phyloP scores from a whole-genome alignment of 1,284 basidiomycete genomes.

The Laetiporus sulphureus region DNA sequence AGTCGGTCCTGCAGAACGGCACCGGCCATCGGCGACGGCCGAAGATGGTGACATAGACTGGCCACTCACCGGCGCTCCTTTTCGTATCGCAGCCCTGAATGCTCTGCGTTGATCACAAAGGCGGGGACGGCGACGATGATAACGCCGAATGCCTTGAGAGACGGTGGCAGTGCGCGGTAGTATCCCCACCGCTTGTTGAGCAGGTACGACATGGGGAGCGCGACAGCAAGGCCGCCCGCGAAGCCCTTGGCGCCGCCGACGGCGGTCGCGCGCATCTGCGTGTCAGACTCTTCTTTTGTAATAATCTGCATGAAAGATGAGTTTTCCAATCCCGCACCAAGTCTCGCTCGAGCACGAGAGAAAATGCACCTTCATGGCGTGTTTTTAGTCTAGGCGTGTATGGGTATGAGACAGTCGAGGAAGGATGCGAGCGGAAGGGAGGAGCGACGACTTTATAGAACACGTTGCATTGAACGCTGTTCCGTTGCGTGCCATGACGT shows the following conservation, averaged over 20 bases:
- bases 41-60: neutral
- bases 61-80: slow-evolving; percentile 55
- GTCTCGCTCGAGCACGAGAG: neutral
- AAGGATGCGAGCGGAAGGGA: too few relatives aligned
- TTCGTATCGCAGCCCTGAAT: slow-evolving; percentile 70
- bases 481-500: too few relatives aligned
- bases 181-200: slow-evolving; percentile 49
- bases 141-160: slow-evolving; percentile 71
- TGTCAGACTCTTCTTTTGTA: slow-evolving; percentile 39
- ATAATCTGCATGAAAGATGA: slow-evolving; percentile 27
- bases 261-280: slow-evolving; percentile 47
- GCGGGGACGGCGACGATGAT: slow-evolving; percentile 64
- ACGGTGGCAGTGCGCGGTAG: slow-evolving; percentile 66
- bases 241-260: slow-evolving; percentile 63
- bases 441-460: too few relatives aligned
- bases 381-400: too few relatives aligned
- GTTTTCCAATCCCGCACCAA: neutral
- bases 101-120: slow-evolving; percentile 74
- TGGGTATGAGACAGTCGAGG: too few relatives aligned
- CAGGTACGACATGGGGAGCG: slow-evolving; percentile 52
- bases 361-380: slow-evolving; percentile 11
- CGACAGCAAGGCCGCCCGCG: slow-evolving; percentile 42
- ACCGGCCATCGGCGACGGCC: neutral
- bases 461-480: too few relatives aligned
- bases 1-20: slow-evolving; percentile 44